Evolutionary conservation across 768 basidiomycete genomes (phyloP), one percentile per base, ranked within the genome.

Genomic region (Tricholoma furcatifolium): DNA sequence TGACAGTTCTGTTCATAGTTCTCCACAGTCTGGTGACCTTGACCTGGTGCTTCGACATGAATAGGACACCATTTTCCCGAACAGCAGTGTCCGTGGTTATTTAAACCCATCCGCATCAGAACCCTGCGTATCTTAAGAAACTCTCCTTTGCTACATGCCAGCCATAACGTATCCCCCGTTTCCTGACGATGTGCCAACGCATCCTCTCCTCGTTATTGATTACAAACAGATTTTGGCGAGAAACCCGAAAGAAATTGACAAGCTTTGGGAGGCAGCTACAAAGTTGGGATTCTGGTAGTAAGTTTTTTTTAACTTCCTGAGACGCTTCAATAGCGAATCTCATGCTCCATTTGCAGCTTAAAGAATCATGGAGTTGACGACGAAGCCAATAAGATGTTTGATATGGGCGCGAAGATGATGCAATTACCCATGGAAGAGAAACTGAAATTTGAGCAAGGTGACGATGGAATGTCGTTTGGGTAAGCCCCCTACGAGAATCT

Each of bases 251-350:
- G 83, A 85, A 61, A 72, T 77, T 11, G 73, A 78, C 35, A 70
- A 66, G 47, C 72, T 87, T 1, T 84, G 80, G 79, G 66, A 75
- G 43, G 83, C 83, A 2, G 80, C 77, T 7, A 83, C 79, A 0
- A 70, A 76, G 38, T 70, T 85, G 2, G 83, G 84, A 0, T 86
- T 87, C 64, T 87, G 83, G 81, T 85, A 84, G 80, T 83, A 62
- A 62, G 81, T 77, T 11, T 27, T 6, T 77, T 11, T 27, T 6
- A 21, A 40, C 31, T 17, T 49, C 24, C 41, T 38, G 10, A 21
- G 20, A 10, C 6, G 45, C 1, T 27, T 11, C 12, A 10, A 31
- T 14, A 18, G 2, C 30, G 34, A 31, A 43, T 14, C 14, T 6
- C 43, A 17, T 30, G n/a, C 35, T 24, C 31, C 9, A 17, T 20